Evolutionary conservation across 345 rosid genomes (phyloP).

Genomic region (Ceriops decandra): DNA sequence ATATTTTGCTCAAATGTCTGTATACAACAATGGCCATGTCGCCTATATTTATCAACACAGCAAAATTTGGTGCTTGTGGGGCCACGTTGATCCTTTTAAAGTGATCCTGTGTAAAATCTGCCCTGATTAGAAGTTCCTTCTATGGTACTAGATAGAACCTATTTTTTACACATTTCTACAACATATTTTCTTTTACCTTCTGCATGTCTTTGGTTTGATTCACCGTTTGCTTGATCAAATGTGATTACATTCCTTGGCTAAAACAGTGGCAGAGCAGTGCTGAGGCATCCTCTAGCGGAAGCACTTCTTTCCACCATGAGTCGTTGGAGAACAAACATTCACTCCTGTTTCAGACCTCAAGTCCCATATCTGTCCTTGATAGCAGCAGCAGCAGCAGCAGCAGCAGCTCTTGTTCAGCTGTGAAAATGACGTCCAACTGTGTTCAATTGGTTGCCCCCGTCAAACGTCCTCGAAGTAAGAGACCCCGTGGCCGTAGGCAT

Average conservation of each 20-base stretch:
- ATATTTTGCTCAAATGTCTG: background rate
- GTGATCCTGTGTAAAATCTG: too few species aligned
- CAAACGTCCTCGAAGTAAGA: slow-evolving; percentile 79
- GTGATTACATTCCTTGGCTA: slow-evolving; percentile 30
- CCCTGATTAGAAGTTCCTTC: too few species aligned
- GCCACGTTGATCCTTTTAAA: too few species aligned
- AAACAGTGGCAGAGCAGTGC: slow-evolving; percentile 27
- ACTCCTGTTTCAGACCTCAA: slow-evolving; percentile 44
- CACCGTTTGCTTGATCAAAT: slow-evolving; percentile 24
- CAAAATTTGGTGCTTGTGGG: background rate
- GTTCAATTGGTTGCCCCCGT: slow-evolving; percentile 34
- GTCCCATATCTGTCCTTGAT: slow-evolving; percentile 77
- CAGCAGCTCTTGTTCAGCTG: slow-evolving; percentile 51
- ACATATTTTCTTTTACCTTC: too few species aligned
- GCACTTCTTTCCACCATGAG: slow-evolving; percentile 20
- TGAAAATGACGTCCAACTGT: slow-evolving; percentile 28
- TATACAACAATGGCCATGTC: background rate
- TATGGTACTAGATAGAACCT: too few species aligned
- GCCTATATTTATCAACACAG: background rate
- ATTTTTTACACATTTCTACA: too few species aligned
- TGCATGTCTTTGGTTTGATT: background rate
- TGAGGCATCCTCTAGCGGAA: slow-evolving; percentile 39
- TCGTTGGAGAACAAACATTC: slow-evolving; percentile 42
- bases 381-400: slow-evolving; percentile 24
- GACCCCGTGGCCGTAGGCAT: slow-evolving; percentile 33